Evolutionary conservation across 2,329 filamentous ascomycete genomes (phyloP), one percentile per base, ranked within the genome.

Genomic region (Cordyceps javanica): DNA sequence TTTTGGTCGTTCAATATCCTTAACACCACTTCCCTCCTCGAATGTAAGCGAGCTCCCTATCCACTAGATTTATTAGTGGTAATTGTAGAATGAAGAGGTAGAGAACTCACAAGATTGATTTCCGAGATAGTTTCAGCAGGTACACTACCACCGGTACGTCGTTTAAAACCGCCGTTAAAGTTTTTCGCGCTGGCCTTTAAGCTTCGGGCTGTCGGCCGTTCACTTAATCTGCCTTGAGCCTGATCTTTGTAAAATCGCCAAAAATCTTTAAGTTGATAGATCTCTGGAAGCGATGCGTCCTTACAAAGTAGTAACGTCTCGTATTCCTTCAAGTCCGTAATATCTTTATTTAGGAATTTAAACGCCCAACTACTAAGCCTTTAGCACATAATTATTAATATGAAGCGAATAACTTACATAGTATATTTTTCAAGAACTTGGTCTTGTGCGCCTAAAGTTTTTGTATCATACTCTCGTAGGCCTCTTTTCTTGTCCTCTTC

Each of bases 231-330:
- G 49, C 49, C 49, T 38, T 21, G 36, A 34, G 49, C 32, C n/a
- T 52, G 49, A 25, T 52, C 49, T 41, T 52, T 52, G 21, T 38
- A 52, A 21, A 52, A 52, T 34, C 49, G 32, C 49, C 49, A 52
- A 39, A 52, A 52, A n/a, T 52, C 49, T 41, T 52, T 52, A 9
- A 52, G 49, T 2, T 28, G 49, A 13, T 52, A 23, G 14, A 52
- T 26, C n/a, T 52, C 49, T 23, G 34, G 49, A 16, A 52, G 23
- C 6, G 49, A 19, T 52, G 49, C 49, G 28, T 41, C 49, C 10
- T 36, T 23, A n/a, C 34, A 51, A 39, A 51, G 32, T 13, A 51
- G 23, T 19, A 11, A 39, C 21, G 34, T 14, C 13, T 49, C 45
- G 10, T 23, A 49, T n/a, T 49, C 45, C n/a, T 19, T 13, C 14